Evolutionary conservation across 1,139 yeast genomes (phyloP).

Genomic region (Scheffersomyces titani): DNA sequence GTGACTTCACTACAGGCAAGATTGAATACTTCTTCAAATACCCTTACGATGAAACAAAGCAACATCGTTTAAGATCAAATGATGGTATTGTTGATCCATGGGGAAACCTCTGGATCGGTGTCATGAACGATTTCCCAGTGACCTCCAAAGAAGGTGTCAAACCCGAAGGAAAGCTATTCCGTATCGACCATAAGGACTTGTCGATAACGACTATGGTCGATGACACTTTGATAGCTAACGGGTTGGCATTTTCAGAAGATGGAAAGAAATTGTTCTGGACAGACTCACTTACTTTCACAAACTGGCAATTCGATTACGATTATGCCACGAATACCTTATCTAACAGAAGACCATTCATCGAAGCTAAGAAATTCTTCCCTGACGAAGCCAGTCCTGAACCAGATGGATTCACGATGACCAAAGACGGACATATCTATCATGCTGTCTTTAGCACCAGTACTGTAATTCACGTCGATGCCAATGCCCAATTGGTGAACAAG

Average conservation of each 20-base stretch:
- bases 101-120: conserved; percentile 72
- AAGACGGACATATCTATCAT: conserved; percentile 62
- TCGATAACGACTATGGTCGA: conserved; percentile 32
- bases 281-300: conserved; percentile 60
- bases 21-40: conserved; percentile 49
- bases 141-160: conserved; percentile 24
- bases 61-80: conserved; percentile 56
- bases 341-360: conserved; percentile 45
- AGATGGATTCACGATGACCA: conserved; percentile 75
- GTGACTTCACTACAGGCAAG: conserved; percentile 40
- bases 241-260: conserved; percentile 68
- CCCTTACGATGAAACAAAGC: conserved; percentile 32
- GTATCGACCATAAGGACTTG: conserved; percentile 37
- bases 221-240: conserved; percentile 63
- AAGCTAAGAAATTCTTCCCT: conserved; percentile 34
- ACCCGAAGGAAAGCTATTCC: conserved; percentile 47
- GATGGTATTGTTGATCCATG: conserved; percentile 72
- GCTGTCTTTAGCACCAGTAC: conserved; percentile 67
- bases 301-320: conserved; percentile 67
- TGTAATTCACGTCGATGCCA: conserved; percentile 53
- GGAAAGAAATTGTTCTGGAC: conserved; percentile 64
- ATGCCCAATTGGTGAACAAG: conserved; percentile 55
- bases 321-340: conserved; percentile 41
- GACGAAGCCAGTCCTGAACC: conserved; percentile 57
- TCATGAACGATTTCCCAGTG: conserved; percentile 61